phyloP scores from a whole-genome alignment of 1,139 yeast genomes.

The Wickerhamiella pararugosa region DNA sequence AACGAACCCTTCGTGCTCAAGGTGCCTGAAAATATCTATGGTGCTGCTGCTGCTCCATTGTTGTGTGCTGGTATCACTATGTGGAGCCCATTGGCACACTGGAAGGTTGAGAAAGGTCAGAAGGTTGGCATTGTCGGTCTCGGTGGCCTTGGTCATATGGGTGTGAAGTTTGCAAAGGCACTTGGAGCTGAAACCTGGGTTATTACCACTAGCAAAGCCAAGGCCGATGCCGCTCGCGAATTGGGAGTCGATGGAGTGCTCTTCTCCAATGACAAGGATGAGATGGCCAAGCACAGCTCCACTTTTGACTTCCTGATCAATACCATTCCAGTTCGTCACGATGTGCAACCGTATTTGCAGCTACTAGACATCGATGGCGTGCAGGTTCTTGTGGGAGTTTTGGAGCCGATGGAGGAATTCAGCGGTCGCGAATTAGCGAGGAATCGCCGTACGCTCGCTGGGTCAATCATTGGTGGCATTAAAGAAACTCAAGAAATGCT shows the following conservation, averaged over 20 bases:
- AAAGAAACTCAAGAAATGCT: slow-evolving; percentile 18
- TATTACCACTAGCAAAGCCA: slow-evolving; percentile 3
- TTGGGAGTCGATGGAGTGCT: slow-evolving; percentile 5
- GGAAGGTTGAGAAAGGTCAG: slow-evolving; percentile 37
- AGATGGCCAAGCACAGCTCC: slow-evolving; percentile 11
- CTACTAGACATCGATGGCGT: slow-evolving; percentile 18
- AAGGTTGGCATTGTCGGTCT: slow-evolving; percentile 78
- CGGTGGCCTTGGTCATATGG: slow-evolving; percentile 73
- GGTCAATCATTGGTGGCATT: slow-evolving; percentile 17
- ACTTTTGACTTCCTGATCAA: slow-evolving; percentile 20
- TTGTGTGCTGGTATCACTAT: slow-evolving; percentile 54
- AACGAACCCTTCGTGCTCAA: slow-evolving; percentile 39
- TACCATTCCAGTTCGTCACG: slow-evolving; percentile 19
- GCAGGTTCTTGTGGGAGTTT: slow-evolving; percentile 18
- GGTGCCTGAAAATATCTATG: slow-evolving; percentile 33
- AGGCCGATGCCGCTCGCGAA: slow-evolving; percentile 6
- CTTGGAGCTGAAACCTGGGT: slow-evolving; percentile 47
- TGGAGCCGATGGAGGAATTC: slow-evolving; percentile 8
- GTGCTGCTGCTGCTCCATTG: slow-evolving; percentile 43
- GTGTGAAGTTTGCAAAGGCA: slow-evolving; percentile 68
- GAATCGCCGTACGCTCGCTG: slow-evolving; percentile 5
- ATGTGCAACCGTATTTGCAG: slow-evolving; percentile 16
- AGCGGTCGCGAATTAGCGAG: slow-evolving; percentile 1
- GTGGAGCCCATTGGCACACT: slow-evolving; percentile 18
- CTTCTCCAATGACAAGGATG: slow-evolving; percentile 8